These are phyloP conservation scores for Daldinia caldariorum DNA, from an alignment of 495 filamentous ascomycete genomes.

Conservation along the genomic window DNA sequence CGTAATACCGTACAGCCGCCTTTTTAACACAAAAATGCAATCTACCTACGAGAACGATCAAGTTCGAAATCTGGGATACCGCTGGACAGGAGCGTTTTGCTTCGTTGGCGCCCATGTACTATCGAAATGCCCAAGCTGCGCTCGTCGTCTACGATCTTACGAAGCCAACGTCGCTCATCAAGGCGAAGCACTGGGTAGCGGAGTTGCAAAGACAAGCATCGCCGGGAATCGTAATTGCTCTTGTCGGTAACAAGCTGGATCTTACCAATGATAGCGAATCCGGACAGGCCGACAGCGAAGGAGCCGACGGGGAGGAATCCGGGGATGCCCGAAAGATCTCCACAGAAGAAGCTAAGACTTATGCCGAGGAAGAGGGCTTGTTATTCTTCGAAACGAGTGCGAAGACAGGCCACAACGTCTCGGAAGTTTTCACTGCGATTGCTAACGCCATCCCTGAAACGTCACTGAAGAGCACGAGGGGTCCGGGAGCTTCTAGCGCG, in stretches of 20 bases:
- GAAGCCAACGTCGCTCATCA: conserved; percentile 92
- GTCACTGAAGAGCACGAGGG: conserved; percentile 86
- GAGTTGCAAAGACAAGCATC: conserved; percentile 97
- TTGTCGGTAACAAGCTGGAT: conserved; percentile 98
- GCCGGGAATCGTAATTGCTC: conserved; percentile 95
- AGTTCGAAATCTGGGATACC: conserved; percentile 99
- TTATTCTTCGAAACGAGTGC: conserved; percentile 98
- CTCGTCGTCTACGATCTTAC: conserved; percentile 99
- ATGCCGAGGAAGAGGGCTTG: conserved; percentile 92
- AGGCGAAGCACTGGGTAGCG: conserved; percentile 98
- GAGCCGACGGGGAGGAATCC: conserved; percentile 66
- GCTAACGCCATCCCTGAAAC: conserved; percentile 97
- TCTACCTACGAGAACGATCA: conserved; percentile 94
- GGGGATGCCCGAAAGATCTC: conserved; percentile 86
- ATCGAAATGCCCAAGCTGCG: conserved; percentile 98
- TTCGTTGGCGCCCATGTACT: conserved; percentile 98
- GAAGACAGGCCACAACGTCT: conserved; percentile 92
- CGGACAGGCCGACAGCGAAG: conserved; percentile 54
- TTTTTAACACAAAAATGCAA: conserved; percentile 99
- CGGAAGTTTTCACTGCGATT: conserved; percentile 97
- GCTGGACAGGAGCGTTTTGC: conserved; percentile 98
- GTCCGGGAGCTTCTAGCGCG: conserved; percentile 67
- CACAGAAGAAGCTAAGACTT: conserved; percentile 86
- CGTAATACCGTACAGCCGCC: conserved; percentile 69
- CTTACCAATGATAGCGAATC: conserved; percentile 69